phyloP scores from a whole-genome alignment of 805 yeast species.

The Ogataea wickerhamii region DNA sequence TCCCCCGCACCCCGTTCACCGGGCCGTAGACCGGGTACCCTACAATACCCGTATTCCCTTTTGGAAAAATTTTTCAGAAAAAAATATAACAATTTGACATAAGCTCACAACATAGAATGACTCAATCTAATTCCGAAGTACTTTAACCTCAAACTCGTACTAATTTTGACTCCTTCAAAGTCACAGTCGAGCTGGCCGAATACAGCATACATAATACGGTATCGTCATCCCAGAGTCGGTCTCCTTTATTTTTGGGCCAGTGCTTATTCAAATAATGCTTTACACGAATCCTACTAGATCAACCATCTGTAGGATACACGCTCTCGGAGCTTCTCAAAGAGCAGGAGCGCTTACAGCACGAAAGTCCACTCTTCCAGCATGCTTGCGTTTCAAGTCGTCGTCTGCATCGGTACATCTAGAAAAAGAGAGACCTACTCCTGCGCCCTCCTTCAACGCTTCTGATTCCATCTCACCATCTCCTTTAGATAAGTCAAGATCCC shows the following conservation, averaged over 20 bases:
- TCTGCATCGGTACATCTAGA: constrained; percentile 17
- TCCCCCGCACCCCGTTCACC: too few species aligned
- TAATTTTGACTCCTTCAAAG: too few species aligned
- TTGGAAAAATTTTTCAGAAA: constrained; percentile 2
- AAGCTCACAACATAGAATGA: too few species aligned
- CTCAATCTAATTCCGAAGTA: too few species aligned
- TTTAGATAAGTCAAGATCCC: constrained; percentile 7
- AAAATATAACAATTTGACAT: too few species aligned
- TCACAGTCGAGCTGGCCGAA: too few species aligned
- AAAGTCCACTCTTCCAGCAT: background rate
- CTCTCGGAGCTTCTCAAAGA: background rate
- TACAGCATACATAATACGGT: too few species aligned
- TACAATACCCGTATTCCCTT: too few species aligned
- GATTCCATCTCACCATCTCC: constrained; percentile 20
- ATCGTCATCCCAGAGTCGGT: too few species aligned
- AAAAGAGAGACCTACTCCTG: constrained; percentile 36
- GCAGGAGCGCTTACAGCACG: background rate
- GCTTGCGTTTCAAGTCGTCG: constrained; percentile 20
- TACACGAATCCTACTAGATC: background rate
- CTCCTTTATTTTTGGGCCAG: too few species aligned
- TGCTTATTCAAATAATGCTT: background rate
- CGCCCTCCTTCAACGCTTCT: constrained; percentile 48
- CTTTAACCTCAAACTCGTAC: too few species aligned
- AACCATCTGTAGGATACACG: background rate
- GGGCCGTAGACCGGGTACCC: too few species aligned